Conservation (phyloP, 768 basidiomycete genomes). For the Hemileccinum rubropunctum region DNA sequence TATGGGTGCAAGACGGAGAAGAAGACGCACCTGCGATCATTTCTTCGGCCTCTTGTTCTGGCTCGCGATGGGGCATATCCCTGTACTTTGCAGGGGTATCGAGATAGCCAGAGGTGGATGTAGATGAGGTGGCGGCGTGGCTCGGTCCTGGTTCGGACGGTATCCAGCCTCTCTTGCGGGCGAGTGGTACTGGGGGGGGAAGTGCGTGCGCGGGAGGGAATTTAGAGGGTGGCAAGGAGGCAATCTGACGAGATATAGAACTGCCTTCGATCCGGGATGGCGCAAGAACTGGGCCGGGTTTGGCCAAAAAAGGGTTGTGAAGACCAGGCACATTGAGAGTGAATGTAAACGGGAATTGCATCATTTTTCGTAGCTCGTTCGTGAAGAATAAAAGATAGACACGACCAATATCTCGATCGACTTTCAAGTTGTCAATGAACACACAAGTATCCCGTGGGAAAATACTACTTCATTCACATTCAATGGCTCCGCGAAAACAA, state of each 20-base stretch:
- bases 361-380: conserved; percentile 29
- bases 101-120: conserved; percentile 62
- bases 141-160: conserved; percentile 59
- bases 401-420: too few species aligned
- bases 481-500: too few species aligned
- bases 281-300: conserved; percentile 14
- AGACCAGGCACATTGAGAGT: conserved; percentile 61
- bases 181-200: conserved; percentile 39
- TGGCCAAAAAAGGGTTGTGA: conserved; percentile 57
- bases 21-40: conserved; percentile 42
- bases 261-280: conserved; percentile 27
- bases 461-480: background rate
- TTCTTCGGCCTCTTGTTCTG: conserved; percentile 44
- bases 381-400: conserved; percentile 10
- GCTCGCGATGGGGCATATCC: conserved; percentile 30
- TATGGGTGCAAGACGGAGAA: conserved; percentile 15
- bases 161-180: conserved; percentile 72
- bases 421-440: background rate
- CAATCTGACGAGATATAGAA: conserved; percentile 20
- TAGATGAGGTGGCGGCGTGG: conserved; percentile 46
- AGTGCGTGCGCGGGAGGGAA: conserved; percentile 14
- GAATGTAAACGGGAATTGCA: conserved; percentile 75
- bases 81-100: conserved; percentile 67
- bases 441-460: conserved; percentile 13
- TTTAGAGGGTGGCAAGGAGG: conserved; percentile 15